Percentiles rank a stretch among this genome's conserved stretches.
phyloP scores from a whole-genome alignment of 495 filamentous ascomycete species.

The Penicillium antarcticum region DNA sequence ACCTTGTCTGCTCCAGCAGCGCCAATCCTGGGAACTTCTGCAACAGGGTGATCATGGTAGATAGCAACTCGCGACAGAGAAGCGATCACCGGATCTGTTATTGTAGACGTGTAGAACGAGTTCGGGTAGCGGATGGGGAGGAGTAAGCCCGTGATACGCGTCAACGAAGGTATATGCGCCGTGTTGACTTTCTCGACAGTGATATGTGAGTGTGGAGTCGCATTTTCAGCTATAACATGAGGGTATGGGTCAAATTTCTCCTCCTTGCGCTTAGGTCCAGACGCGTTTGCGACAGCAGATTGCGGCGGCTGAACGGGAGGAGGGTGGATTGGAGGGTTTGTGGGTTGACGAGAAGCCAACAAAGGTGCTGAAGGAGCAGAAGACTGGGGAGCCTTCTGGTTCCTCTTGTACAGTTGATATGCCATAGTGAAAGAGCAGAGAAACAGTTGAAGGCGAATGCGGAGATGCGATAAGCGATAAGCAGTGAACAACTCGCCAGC shows the following conservation, averaged over 20 bases:
- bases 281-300: slow-evolving; percentile 19
- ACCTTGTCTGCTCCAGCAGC: slow-evolving; percentile 51
- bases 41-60: slow-evolving; percentile 52
- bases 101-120: slow-evolving; percentile 76
- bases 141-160: slow-evolving; percentile 76
- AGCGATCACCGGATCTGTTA: slow-evolving; percentile 61
- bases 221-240: slow-evolving; percentile 25
- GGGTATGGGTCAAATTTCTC: slow-evolving; percentile 34
- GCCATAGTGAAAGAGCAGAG: slow-evolving; percentile 27
- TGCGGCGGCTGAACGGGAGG: slow-evolving; percentile 24
- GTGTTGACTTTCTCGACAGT: slow-evolving; percentile 58
- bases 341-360: slow-evolving; percentile 10
- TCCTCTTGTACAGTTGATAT: slow-evolving; percentile 42
- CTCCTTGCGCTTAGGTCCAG: slow-evolving; percentile 25
- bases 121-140: slow-evolving; percentile 86
- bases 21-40: slow-evolving; percentile 31
- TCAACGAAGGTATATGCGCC: slow-evolving; percentile 67
- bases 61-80: slow-evolving; percentile 76
- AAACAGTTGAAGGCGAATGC: slow-evolving; percentile 21
- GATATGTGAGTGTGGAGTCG: slow-evolving; percentile 38
- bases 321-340: slow-evolving; percentile 31
- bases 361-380: slow-evolving; percentile 28
- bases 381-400: slow-evolving; percentile 19
- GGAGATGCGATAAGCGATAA: slow-evolving; percentile 47
- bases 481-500: slow-evolving; percentile 22